A percentile compares a stretch with the other conserved stretches of the same genome.
phyloP scores from a whole-genome alignment of 768 basidiomycete species.

The Boletus edulis region DNA sequence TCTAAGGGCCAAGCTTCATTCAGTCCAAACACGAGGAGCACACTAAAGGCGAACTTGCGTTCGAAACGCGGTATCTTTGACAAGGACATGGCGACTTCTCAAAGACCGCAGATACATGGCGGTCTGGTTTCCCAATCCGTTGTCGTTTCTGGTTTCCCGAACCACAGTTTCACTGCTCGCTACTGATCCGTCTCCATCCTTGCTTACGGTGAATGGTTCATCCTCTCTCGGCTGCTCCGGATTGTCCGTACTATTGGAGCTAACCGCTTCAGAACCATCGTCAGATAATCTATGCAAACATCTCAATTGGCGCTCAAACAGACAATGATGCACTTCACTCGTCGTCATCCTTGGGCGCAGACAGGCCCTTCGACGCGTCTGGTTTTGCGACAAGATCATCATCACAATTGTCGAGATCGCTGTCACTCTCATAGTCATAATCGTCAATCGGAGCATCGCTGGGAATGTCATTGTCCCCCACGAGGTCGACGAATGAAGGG shows the following conservation, averaged over 20 bases:
- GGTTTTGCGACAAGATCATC: background rate
- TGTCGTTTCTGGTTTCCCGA: too few species aligned
- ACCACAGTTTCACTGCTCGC: too few species aligned
- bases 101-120: too few species aligned
- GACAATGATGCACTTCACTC: background rate
- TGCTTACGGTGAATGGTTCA: too few species aligned
- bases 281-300: background rate
- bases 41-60: too few species aligned
- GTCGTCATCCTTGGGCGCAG: constrained; percentile 4
- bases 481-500: constrained; percentile 14
- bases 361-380: background rate
- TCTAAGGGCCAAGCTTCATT: background rate
- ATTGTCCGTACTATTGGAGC: background rate
- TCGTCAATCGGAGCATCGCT: constrained; percentile 11
- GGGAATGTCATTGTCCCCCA: constrained; percentile 8
- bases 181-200: too few species aligned
- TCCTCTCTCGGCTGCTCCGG: too few species aligned
- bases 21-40: too few species aligned
- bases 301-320: background rate
- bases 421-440: constrained; percentile 34
- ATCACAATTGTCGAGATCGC: constrained; percentile 33
- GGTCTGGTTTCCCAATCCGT: too few species aligned
- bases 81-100: too few species aligned
- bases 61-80: too few species aligned
- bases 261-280: background rate